Conservation (phyloP, 2,329 filamentous ascomycete species). For the Pseudogymnoascus sp. region DNA sequence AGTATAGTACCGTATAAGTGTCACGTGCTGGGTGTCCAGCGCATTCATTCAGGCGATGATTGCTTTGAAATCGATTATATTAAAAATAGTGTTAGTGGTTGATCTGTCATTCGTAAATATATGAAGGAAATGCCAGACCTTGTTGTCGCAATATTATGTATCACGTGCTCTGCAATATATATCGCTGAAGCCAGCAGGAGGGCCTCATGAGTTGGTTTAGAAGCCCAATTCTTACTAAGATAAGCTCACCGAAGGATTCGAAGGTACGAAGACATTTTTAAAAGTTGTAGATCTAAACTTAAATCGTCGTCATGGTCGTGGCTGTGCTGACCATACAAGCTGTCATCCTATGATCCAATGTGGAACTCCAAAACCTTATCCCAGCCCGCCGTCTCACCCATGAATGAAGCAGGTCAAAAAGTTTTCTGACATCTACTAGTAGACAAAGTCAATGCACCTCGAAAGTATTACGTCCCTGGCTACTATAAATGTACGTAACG, state of each 20-base stretch:
- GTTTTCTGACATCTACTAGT: neutral
- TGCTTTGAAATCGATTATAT: neutral
- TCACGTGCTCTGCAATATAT: neutral
- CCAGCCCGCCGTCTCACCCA: neutral
- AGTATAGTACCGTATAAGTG: neutral
- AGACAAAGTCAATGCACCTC: neutral
- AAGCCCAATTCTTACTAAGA: neutral
- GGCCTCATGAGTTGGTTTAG: neutral
- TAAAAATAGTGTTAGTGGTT: neutral
- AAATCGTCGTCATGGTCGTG: neutral
- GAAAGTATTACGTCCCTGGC: neutral
- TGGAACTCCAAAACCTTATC: neutral
- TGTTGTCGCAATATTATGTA: neutral
- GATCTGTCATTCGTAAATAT: neutral
- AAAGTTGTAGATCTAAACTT: neutral
- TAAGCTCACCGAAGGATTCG: neutral
- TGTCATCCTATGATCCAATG: neutral
- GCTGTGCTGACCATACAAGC: neutral
- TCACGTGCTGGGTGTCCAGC: neutral
- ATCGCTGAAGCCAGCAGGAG: neutral
- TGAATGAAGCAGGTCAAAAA: neutral
- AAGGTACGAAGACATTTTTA: neutral
- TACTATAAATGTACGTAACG: slow-evolving; percentile 2
- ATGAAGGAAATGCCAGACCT: neutral
- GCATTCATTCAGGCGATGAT: neutral